These are phyloP conservation scores for Turnera subulata DNA, from an alignment of 345 rosid genomes.

Conservation along the genomic window DNA sequence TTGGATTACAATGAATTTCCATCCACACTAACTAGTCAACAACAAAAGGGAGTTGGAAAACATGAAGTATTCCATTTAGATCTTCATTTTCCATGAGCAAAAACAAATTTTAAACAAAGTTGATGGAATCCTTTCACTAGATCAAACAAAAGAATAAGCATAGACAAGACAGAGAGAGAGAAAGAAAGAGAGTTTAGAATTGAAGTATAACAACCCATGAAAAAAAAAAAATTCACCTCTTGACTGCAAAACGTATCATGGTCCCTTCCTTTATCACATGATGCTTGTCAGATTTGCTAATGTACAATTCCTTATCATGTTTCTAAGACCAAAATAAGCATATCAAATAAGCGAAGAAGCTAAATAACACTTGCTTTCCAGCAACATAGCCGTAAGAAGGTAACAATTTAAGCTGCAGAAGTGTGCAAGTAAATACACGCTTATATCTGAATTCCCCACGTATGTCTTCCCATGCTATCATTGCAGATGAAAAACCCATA, in stretches of 20 bases:
- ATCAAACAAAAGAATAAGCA: no score
- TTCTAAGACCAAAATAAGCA: constrained; percentile 34
- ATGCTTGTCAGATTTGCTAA: constrained; percentile 51
- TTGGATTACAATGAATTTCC: no score
- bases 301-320: constrained; percentile 43
- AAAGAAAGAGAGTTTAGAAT: no score
- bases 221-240: constrained; percentile 56
- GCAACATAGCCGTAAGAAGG: neutral
- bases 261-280: constrained; percentile 69
- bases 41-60: no score
- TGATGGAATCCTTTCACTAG: no score
- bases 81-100: no score
- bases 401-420: neutral
- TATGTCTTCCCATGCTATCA: constrained; percentile 55
- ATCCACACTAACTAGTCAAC: no score
- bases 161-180: no score
- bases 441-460: constrained; percentile 64
- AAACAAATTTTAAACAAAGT: no score
- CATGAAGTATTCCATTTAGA: no score
- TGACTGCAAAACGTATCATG: constrained; percentile 61
- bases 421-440: constrained; percentile 29
- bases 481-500: constrained; percentile 84
- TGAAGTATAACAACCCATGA: no score
- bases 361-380: constrained; percentile 1
- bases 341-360: neutral